Evolutionary conservation across 768 basidiomycete species (phyloP).

Genomic region (Termitomyces heimii): DNA sequence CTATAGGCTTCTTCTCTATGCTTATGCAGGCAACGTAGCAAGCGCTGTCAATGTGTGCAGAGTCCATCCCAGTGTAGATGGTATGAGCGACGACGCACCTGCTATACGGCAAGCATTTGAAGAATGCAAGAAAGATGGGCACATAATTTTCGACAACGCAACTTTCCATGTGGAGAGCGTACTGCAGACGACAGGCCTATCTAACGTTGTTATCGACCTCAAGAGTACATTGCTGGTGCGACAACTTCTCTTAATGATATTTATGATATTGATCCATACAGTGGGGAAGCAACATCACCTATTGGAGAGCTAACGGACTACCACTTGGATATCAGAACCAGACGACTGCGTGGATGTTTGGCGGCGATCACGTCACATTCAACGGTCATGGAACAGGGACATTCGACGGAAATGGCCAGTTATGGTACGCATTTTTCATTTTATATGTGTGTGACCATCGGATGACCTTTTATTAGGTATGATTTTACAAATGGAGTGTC

Average conservation of each 20-base stretch:
- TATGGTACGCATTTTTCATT: constrained; percentile 21
- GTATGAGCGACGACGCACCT: constrained; percentile 18
- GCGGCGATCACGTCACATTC: constrained; percentile 23
- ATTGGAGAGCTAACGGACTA: constrained; percentile 29
- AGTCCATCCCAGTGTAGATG: constrained; percentile 15
- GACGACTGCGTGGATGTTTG: constrained; percentile 30
- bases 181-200: constrained; percentile 25
- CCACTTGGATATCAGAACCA: constrained; percentile 29
- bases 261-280: background rate
- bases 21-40: background rate
- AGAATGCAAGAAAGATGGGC: constrained; percentile 8
- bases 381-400: constrained; percentile 28
- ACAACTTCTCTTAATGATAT: background rate
- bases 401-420: constrained; percentile 35
- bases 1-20: background rate
- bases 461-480: constrained; percentile 20
- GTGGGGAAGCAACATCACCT: constrained; percentile 29
- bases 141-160: constrained; percentile 22
- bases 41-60: constrained; percentile 8
- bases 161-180: constrained; percentile 28
- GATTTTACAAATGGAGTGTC: constrained; percentile 27
- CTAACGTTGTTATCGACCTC: constrained; percentile 25
- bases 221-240: constrained; percentile 29
- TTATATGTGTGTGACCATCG: background rate
- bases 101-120: constrained; percentile 17